phyloP scores from a whole-genome alignment of 495 filamentous ascomycete species.

The Penicillium parvum region DNA sequence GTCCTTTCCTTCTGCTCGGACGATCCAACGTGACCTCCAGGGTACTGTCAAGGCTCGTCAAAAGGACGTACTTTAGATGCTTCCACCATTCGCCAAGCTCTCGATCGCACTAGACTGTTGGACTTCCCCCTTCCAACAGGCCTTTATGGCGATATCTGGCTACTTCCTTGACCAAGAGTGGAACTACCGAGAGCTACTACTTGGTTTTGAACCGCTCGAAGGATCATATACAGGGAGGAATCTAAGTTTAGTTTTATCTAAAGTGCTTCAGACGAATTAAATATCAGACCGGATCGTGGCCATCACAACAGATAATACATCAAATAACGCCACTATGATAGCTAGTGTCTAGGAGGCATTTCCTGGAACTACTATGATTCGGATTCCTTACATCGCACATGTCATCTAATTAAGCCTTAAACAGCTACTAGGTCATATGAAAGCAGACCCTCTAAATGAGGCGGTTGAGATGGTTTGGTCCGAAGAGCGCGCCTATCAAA shows the following conservation, averaged over 20 bases:
- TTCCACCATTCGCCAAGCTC: neutral
- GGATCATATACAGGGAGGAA: neutral
- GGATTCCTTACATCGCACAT: too few relatives aligned
- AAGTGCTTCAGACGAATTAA: neutral
- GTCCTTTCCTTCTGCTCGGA: neutral
- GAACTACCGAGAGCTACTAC: neutral
- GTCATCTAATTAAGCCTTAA: constrained; percentile 12
- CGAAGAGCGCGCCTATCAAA: too few relatives aligned
- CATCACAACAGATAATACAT: neutral
- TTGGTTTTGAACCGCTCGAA: neutral
- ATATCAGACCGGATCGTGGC: neutral
- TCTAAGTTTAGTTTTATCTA: neutral
- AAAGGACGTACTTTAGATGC: neutral
- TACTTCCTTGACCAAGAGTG: neutral
- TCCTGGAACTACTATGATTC: neutral
- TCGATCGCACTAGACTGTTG: neutral
- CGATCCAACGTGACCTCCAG: neutral
- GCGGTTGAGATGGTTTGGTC: constrained; percentile 1
- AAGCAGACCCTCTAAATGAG: constrained; percentile 7
- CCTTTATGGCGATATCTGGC: neutral
- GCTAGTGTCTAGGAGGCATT: neutral
- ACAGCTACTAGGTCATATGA: constrained; percentile 10
- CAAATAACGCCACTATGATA: neutral
- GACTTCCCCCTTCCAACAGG: neutral
- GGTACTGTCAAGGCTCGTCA: neutral